Conservation (phyloP, 2,329 filamentous ascomycete species). For the Zymoseptoria crescenta region DNA sequence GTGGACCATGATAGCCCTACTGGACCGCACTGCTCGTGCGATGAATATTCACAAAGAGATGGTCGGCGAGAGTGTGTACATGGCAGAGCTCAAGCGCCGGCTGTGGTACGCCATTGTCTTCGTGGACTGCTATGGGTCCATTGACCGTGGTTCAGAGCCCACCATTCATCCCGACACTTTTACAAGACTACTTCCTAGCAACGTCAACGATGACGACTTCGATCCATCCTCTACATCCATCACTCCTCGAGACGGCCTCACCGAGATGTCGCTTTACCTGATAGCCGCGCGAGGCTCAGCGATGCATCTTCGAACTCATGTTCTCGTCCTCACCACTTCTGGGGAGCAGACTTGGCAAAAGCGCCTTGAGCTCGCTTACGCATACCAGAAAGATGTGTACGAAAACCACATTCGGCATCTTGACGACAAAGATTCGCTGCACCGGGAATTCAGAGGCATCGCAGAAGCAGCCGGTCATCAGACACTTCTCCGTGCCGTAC, state of each 20-base stretch:
- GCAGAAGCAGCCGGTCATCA: slow-evolving; percentile 16
- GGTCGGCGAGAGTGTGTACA: slow-evolving; percentile 17
- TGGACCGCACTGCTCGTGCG: slow-evolving; percentile 28
- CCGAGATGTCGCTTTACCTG: slow-evolving; percentile 25
- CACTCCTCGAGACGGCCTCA: slow-evolving; percentile 16
- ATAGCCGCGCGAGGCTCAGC: slow-evolving; percentile 13
- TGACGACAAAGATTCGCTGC: slow-evolving; percentile 15
- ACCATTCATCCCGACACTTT: slow-evolving; percentile 20
- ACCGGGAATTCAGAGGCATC: slow-evolving; percentile 17
- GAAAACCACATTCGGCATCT: slow-evolving; percentile 22
- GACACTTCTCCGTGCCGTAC: slow-evolving; percentile 25
- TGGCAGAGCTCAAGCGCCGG: slow-evolving; percentile 26
- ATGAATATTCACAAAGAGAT: slow-evolving; percentile 26
- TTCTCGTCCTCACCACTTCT: slow-evolving; percentile 10
- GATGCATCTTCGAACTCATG: slow-evolving; percentile 10
- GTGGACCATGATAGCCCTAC: slow-evolving; percentile 26
- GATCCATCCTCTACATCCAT: slow-evolving; percentile 17
- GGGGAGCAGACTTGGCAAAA: slow-evolving; percentile 22
- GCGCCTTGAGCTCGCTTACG: slow-evolving; percentile 23
- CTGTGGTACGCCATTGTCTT: slow-evolving; percentile 26
- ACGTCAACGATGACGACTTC: slow-evolving; percentile 28
- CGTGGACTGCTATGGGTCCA: slow-evolving; percentile 23
- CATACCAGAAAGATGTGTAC: slow-evolving; percentile 15
- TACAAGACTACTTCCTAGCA: slow-evolving; percentile 20
- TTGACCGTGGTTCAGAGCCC: slow-evolving; percentile 26